Evolutionary conservation across 176 grass and related monocot species (phyloP), one percentile per base, ranked within the genome.

Genomic region (Carex cristatella): DNA sequence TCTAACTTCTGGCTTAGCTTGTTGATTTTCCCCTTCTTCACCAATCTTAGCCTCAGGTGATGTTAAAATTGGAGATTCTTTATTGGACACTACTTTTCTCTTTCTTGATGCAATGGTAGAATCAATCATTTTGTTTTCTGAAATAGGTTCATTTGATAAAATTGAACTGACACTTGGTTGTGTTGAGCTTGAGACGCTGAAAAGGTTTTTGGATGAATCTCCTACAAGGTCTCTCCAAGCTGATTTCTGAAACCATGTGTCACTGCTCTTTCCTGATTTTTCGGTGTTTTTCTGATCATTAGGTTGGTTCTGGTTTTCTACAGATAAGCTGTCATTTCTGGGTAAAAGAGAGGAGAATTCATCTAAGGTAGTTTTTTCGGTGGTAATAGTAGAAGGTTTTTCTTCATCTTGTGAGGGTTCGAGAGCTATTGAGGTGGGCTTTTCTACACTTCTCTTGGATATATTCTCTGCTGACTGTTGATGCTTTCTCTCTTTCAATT

Each of bases 191-290:
- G 88, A 92, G 82, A 92, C 42, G 49, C 90, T 94, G 81, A 99
- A 95, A 89, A 92, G 84, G 82, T 62, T 73, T 53, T 30, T 79
- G 37, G 84, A 74, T 54, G 83, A 79, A 37, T 79, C 84, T 67
- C 91, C 93, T 19, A 95, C 89, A 80, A 99, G 90, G 62, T 92
- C 87, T 59, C 82, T 95, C 93, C 96, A 99, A 40, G 96, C 83
- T 61, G 90, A 95, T 85, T 99, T 99, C 84, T 99, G 96, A 85
- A 88, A 90, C 96, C 96, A 99, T 11, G 82, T 62, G 0, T 77
- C 84, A 2, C 81, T 81, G 49, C 6, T 57, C 57, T 83, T 92
- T 84, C 82, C 81, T 73, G 89, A 82, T 85, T 83, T 83, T 67
- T 63, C 44, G 15, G 19, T 83, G 12, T 18, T 10, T 55, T 83